These are phyloP conservation scores for Podospora conica DNA, from an alignment of 495 filamentous ascomycete genomes.

Conservation along the genomic window DNA sequence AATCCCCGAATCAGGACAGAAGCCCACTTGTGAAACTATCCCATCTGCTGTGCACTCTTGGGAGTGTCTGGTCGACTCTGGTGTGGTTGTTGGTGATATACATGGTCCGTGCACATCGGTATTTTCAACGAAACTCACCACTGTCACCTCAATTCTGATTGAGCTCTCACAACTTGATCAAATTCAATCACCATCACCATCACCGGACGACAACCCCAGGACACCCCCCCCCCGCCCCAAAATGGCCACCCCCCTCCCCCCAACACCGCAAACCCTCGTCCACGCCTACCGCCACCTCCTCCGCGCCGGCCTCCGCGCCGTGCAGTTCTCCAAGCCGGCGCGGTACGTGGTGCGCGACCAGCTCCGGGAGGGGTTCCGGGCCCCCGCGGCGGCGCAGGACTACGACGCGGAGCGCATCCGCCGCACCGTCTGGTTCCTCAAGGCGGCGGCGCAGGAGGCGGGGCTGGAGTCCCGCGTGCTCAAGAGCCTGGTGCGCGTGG, in stretches of 20 bases:
- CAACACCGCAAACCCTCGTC: conserved; percentile 41
- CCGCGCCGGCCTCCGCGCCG: conserved; percentile 64
- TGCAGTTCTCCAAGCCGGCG: conserved; percentile 73
- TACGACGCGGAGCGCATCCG: conserved; percentile 56
- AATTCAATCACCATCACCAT: not conserved
- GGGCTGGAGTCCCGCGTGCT: conserved; percentile 79
- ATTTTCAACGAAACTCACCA: too few relatives aligned
- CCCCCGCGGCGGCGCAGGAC: conserved; percentile 34
- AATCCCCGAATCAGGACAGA: not conserved
- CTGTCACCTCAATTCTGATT: not conserved
- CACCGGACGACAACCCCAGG: not conserved
- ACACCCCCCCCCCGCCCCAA: not conserved
- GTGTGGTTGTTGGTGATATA: not conserved
- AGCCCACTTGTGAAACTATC: not conserved
- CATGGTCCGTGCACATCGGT: not conserved
- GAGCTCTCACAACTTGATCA: not conserved
- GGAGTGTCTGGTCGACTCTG: not conserved
- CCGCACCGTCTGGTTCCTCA: conserved; percentile 74
- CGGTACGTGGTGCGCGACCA: conserved; percentile 59
- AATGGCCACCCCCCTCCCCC: conserved; percentile 4
- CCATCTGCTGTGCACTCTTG: not conserved
- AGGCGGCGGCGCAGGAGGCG: conserved; percentile 54
- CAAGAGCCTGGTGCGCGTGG: conserved; percentile 61
- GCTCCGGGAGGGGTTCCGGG: conserved; percentile 67
- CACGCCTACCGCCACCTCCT: conserved; percentile 77